Evolutionary conservation across 805 yeast species (phyloP).

Genomic region (Kazachstania viticola): DNA sequence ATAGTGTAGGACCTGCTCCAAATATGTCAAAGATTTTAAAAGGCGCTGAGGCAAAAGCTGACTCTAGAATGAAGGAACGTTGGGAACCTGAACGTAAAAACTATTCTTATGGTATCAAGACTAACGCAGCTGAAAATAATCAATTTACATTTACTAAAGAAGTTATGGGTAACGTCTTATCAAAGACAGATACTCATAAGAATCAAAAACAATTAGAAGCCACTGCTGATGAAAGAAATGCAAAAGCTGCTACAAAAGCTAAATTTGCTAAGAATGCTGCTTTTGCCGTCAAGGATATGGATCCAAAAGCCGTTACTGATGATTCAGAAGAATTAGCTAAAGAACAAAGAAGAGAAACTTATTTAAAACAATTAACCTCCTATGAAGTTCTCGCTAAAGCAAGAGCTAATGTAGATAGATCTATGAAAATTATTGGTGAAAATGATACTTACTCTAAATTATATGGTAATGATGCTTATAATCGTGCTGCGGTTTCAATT

Average conservation of each 20-base stretch:
- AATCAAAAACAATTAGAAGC: slow-evolving; percentile 40
- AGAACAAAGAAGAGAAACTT: slow-evolving; percentile 24
- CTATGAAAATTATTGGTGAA: slow-evolving; percentile 34
- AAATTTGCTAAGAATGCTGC: slow-evolving; percentile 34
- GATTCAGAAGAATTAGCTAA: slow-evolving; percentile 33
- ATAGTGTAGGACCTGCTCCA: neutral
- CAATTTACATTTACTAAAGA: slow-evolving; percentile 12
- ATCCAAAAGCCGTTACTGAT: slow-evolving; percentile 22
- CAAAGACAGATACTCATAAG: slow-evolving; percentile 1
- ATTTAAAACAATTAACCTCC: slow-evolving; percentile 22
- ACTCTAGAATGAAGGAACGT: slow-evolving; percentile 15
- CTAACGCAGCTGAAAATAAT: slow-evolving; percentile 12
- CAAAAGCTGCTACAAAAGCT: slow-evolving; percentile 23
- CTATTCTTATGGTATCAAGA: slow-evolving; percentile 12
- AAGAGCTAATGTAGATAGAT: slow-evolving; percentile 37
- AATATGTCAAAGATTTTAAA: slow-evolving; percentile 18
- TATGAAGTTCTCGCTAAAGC: slow-evolving; percentile 40
- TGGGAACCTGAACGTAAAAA: slow-evolving; percentile 11
- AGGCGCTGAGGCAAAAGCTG: slow-evolving; percentile 24
- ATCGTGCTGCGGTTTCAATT: slow-evolving; percentile 61
- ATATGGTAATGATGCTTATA: slow-evolving; percentile 39
- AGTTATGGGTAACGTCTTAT: slow-evolving; percentile 11
- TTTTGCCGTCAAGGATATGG: slow-evolving; percentile 28
- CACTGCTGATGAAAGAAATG: slow-evolving; percentile 62
- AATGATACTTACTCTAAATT: slow-evolving; percentile 7